These are phyloP conservation scores for Stachybotrys chartarum DNA, from an alignment of 2,329 filamentous ascomycete genomes.

Conservation along the genomic window DNA sequence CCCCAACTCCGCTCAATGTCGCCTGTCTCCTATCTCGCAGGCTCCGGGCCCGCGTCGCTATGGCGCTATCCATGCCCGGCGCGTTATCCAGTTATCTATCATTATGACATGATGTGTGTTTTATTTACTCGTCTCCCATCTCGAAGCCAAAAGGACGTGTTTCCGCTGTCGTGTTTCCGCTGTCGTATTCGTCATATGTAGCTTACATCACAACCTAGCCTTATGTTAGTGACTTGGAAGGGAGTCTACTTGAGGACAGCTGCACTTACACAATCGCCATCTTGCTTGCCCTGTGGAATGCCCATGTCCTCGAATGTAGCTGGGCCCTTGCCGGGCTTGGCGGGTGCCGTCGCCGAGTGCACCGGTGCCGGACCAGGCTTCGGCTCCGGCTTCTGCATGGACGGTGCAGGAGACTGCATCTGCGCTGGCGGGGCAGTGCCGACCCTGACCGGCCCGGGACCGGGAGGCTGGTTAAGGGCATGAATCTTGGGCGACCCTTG, in stretches of 20 bases:
- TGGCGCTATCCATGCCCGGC: no score
- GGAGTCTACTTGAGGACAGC: not conserved
- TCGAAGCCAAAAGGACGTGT: no score
- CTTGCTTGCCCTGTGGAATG: conserved; percentile 73
- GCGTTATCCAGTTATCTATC: not conserved
- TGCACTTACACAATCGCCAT: conserved; percentile 79
- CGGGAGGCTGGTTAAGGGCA: conserved; percentile 9
- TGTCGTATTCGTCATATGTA: not conserved
- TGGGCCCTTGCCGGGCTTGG: conserved; percentile 60
- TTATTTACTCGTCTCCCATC: not conserved
- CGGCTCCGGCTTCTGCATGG: conserved; percentile 6
- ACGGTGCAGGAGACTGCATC: conserved; percentile 11
- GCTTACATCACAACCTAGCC: conserved; percentile 8
- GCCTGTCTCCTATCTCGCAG: no score
- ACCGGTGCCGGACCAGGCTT: conserved; percentile 21
- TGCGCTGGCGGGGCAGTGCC: conserved; percentile 30
- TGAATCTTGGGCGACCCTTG: not conserved
- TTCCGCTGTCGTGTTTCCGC: no score
- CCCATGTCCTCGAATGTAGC: conserved; percentile 99
- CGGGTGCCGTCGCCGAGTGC: conserved; percentile 28
- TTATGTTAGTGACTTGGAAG: no score
- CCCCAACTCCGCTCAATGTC: no score
- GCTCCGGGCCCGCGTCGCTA: no score
- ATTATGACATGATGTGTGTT: not conserved
- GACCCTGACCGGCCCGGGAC: conserved; percentile 20